Conservation (phyloP, 2,329 filamentous ascomycete genomes). For the Ampelomyces quisqualis region DNA sequence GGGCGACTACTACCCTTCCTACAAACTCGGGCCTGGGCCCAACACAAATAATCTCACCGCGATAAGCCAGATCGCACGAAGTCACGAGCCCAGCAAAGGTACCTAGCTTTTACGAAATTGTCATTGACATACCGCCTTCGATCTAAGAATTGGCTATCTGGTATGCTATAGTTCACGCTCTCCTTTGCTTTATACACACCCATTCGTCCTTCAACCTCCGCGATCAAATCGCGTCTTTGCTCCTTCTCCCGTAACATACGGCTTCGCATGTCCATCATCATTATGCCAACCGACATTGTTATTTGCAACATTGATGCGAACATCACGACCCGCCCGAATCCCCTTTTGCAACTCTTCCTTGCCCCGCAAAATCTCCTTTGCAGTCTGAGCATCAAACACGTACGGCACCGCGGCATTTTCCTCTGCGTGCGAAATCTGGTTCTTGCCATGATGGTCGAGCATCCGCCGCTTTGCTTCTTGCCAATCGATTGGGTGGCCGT, state of each 20-base stretch:
- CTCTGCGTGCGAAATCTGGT: conserved; percentile 2
- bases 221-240: neutral
- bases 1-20: too few species aligned
- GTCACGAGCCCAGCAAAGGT: too few species aligned
- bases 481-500: conserved; percentile 1
- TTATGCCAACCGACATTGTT: neutral
- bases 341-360: neutral
- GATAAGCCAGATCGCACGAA: too few species aligned
- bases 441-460: neutral
- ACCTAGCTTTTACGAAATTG: too few species aligned
- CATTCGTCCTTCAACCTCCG: neutral
- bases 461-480: conserved; percentile 1
- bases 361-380: neutral
- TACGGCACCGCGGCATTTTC: neutral
- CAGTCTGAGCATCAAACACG: neutral
- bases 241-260: neutral
- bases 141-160: too few species aligned
- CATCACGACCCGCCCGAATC: neutral
- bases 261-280: neutral
- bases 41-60: too few species aligned
- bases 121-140: too few species aligned
- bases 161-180: too few species aligned
- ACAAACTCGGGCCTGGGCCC: too few species aligned
- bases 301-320: neutral
- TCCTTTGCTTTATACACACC: too few species aligned